These are phyloP conservation scores for Panicum miliaceum DNA, from an alignment of 176 grass and related monocot genomes.

Conservation along the genomic window DNA sequence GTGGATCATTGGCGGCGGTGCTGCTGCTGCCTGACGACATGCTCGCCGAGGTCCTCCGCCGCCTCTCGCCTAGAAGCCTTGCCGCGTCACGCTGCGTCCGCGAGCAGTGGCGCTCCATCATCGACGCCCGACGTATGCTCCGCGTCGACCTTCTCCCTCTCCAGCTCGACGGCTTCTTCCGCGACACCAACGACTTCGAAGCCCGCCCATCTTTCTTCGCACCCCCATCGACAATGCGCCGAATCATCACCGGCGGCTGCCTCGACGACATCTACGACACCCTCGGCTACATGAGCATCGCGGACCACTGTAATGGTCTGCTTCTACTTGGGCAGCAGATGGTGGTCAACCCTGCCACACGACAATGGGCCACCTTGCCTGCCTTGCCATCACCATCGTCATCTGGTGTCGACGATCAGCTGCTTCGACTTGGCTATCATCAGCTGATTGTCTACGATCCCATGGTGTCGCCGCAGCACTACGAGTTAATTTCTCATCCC, in stretches of 20 bases:
- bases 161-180: not conserved
- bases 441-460: constrained; percentile 4
- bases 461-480: constrained; percentile 2
- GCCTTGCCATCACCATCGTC: not conserved
- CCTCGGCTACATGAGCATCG: not conserved
- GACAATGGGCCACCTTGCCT: not conserved
- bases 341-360: constrained; percentile 20
- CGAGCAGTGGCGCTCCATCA: not conserved
- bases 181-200: not conserved
- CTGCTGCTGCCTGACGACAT: not conserved
- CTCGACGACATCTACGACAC: not conserved
- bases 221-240: not conserved
- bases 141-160: not conserved
- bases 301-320: not conserved
- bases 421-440: no score
- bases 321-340: not conserved
- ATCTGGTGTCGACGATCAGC: no score
- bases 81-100: not conserved
- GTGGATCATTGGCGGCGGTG: no score
- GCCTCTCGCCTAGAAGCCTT: not conserved
- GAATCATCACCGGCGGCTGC: no score
- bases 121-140: not conserved
- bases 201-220: not conserved
- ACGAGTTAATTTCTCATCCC: not conserved
- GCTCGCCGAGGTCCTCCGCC: not conserved